These are phyloP conservation scores for Gossypium australe DNA, from an alignment of 345 rosid species.

Conservation along the genomic window DNA sequence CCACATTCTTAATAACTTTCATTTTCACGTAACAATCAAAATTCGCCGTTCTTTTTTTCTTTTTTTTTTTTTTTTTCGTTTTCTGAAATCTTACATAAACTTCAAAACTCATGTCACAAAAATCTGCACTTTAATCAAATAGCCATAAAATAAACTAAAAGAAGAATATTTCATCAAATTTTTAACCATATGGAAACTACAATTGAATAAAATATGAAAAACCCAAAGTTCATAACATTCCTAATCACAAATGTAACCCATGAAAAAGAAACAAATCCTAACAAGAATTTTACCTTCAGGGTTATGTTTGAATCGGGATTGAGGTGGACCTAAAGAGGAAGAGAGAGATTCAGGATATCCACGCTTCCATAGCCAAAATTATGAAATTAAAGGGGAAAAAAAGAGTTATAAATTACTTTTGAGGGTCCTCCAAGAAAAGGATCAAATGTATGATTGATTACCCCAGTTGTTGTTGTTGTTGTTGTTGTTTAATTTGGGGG, in stretches of 20 bases:
- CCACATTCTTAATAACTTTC: neutral
- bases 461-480: neutral
- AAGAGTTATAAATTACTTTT: neutral
- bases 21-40: neutral
- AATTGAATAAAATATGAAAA: conserved; percentile 2
- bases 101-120: neutral
- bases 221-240: conserved; percentile 1
- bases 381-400: neutral
- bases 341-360: conserved; percentile 62
- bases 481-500: neutral
- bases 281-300: conserved; percentile 46
- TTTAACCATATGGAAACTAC: neutral
- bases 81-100: neutral
- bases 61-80: neutral
- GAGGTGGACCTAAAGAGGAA: conserved; percentile 58
- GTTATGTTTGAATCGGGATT: conserved; percentile 54
- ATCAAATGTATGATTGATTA: neutral
- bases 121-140: neutral
- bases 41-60: neutral
- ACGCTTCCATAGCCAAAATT: conserved; percentile 60
- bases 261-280: neutral
- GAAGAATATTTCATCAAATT: neutral
- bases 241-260: neutral
- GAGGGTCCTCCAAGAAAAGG: neutral
- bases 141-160: neutral